These are phyloP conservation scores for Arthroderma sp. DNA, from an alignment of 2,329 filamentous ascomycete genomes.

Conservation along the genomic window DNA sequence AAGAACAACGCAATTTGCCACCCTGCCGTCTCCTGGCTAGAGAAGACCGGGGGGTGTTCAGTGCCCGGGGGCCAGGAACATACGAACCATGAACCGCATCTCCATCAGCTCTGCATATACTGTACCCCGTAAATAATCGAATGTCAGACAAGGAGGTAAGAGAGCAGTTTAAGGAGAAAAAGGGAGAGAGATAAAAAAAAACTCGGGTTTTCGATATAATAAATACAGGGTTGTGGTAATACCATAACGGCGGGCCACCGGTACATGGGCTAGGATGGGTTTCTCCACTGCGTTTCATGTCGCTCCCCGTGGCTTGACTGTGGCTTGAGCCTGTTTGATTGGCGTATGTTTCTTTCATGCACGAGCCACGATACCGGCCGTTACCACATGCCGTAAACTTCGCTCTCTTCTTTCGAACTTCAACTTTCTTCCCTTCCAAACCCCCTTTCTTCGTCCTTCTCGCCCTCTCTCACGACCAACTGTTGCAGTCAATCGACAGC, in stretches of 20 bases:
- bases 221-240: not conserved
- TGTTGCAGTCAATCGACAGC: no score
- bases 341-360: not conserved
- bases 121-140: not conserved
- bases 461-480: not conserved
- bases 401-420: not conserved
- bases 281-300: not conserved
- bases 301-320: not conserved
- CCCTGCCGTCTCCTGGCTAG: not conserved
- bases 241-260: not conserved
- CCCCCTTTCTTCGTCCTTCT: not conserved
- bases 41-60: not conserved
- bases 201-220: not conserved
- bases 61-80: not conserved
- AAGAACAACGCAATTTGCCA: not conserved
- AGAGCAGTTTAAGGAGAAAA: not conserved
- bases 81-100: not conserved
- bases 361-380: constrained; percentile 2
- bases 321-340: not conserved
- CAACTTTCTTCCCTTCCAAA: not conserved
- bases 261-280: not conserved
- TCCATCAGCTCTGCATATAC: not conserved
- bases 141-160: not conserved
- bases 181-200: not conserved
- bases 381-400: constrained; percentile 3